Base-by-base conservation (phyloP, 2,329 filamentous ascomycete species). In the Diplodia scrobiculata region DNA sequence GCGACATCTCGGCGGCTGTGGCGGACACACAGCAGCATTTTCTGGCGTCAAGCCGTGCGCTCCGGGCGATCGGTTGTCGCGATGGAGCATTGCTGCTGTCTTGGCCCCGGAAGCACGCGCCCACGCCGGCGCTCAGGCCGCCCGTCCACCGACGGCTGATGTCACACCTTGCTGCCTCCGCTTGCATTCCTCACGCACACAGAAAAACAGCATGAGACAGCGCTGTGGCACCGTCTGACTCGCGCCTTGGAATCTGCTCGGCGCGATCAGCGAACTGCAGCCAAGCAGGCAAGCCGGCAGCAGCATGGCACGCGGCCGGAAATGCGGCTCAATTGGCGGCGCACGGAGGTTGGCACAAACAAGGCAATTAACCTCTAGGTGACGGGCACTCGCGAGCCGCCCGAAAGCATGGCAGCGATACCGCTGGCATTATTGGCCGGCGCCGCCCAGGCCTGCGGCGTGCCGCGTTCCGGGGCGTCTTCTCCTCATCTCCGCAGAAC, bases 221-320 rank as follows among this genome's bases (percentile, higher is more conserved):
- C 34, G 9, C 34, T 36, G 34, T 11, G 34, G 34, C 54, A n/a
- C 54, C 54, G 54, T 34, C 54, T 58, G 34, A 38, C 54, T 38
- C 58, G 58, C 25, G 58, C 50, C 58, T 32, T 62, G 45, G 58
- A 36, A 5, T n/a, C 41, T n/a, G 17, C 58, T 50, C 41, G 58
- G 58, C 58, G 41, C 34, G 21, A 17, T 14, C 27, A 25, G 51
- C 51, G 13, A 13, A 17, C 29, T 17, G 38, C 25, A 19, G 55
- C 55, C 55, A 60, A 60, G 55, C 21, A 32, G 55, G 55, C 55
- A 60, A 48, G 38, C 25, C 55, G 55, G 55, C 55, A 60, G 55
- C 55, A 60, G 45, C 38, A 25, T 41, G 38, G 55, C 55, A 60
- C 38, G 6, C 19, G 14, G 25, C 3, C 55, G 55, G 55, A 48